Evolutionary conservation across 2,329 filamentous ascomycete species (phyloP).

Genomic region (Xylaria polymorpha): DNA sequence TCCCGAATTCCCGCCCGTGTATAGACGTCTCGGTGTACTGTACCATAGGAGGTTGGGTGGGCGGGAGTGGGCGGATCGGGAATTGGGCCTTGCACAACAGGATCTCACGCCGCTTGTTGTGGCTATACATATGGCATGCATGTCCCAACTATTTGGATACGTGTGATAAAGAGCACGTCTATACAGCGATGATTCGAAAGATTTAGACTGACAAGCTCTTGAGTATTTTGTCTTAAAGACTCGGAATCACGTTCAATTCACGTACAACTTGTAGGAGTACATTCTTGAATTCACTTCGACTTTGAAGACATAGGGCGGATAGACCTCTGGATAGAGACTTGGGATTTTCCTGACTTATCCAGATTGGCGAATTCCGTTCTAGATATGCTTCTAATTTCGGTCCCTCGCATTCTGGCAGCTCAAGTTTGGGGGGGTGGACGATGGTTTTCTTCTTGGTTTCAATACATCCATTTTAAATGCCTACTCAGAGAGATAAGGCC

Average conservation of each 20-base stretch:
- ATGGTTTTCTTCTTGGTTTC: conserved; percentile 7
- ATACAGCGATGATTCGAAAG: conserved; percentile 23
- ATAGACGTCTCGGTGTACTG: too few species aligned
- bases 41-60: too few species aligned
- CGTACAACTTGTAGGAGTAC: conserved; percentile 35
- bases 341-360: conserved; percentile 1
- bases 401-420: conserved; percentile 21
- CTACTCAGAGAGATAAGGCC: too few species aligned
- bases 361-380: conserved; percentile 8
- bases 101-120: too few species aligned
- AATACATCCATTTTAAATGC: too few species aligned
- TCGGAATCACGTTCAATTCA: neutral
- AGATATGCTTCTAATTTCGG: conserved; percentile 25
- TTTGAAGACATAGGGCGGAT: conserved; percentile 30
- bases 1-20: too few species aligned
- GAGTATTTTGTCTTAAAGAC: neutral
- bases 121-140: too few species aligned
- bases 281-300: conserved; percentile 25
- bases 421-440: neutral
- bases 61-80: too few species aligned
- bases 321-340: neutral
- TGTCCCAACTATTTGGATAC: too few species aligned
- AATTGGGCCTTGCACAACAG: too few species aligned
- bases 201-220: conserved; percentile 30
- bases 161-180: conserved; percentile 1